Evolutionary conservation across 2,329 filamentous ascomycete species (phyloP), one percentile per base, ranked within the genome.

Genomic region (Penicillium thymicola): DNA sequence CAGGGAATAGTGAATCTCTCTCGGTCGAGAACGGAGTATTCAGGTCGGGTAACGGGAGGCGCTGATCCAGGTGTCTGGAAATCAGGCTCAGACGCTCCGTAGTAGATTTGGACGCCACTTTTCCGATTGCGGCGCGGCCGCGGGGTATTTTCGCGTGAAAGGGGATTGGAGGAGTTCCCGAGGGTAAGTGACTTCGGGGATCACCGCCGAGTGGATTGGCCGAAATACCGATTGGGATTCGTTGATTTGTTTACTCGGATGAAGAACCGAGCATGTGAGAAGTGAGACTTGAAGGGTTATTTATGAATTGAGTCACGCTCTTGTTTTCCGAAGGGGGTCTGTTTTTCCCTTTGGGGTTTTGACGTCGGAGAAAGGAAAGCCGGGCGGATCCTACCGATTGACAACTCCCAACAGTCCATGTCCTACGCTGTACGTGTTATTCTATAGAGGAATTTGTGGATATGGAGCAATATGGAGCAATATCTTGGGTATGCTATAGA

Each of bases 11-110:
- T 41, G 77, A 78, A 62, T 75, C 74, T 66, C 83, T 79, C 72
- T 86, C 82, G 69, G 81, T 82, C 65, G 82, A 84, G 72, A 83
- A 87, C 54, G 84, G 84, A 25, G 85, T 86, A 73, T 86, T 86
- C 55, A 86, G 73, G 59, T 83, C 81, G 60, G 84, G 78, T 68
- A 81, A 75, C 57, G 82, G 77, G 37, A 76, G 69, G 64, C 78
- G 79, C 65, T 80, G 75, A 67, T 82, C 79, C 62, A 87, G 77
- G 68, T 87, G 85, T 72, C 82, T 80, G 63, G 82, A 81, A 70
- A 87, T 82, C 72, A 86, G 81, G 72, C 78, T 80, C 62, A 85
- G 74, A 55, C 83, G 81, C 69, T 80, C 76, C 67, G 70, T 76
- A 63, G 76, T 76, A 68, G 72, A 77, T 70, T 77, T 77, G 67